These are phyloP conservation scores for Chaetomium sp. DNA, from an alignment of 2,329 filamentous ascomycete genomes.

Conservation along the genomic window DNA sequence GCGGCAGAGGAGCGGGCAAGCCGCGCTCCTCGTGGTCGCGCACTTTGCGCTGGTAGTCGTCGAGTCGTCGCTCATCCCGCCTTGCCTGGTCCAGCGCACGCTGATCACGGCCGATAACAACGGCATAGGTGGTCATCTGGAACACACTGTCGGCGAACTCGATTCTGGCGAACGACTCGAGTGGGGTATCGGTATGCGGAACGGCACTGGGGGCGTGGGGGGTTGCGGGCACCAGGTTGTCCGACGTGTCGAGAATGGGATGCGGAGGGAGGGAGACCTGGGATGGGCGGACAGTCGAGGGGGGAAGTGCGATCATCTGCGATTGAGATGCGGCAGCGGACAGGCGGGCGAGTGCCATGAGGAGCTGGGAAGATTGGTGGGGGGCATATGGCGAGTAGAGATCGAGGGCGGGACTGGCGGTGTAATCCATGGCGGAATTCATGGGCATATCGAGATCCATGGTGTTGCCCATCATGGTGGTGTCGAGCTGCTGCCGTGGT, in stretches of 20 bases:
- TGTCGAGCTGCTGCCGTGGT: slow-evolving; percentile 22
- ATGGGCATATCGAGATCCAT: slow-evolving; percentile 22
- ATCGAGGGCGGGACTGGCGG: slow-evolving; percentile 25
- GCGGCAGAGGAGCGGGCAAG: slow-evolving; percentile 54
- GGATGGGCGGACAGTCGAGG: slow-evolving; percentile 48
- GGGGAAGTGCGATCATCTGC: slow-evolving; percentile 18
- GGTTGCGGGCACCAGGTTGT: slow-evolving; percentile 36
- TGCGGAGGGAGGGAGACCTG: slow-evolving; percentile 49
- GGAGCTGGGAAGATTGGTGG: slow-evolving; percentile 38
- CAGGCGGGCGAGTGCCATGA: slow-evolving; percentile 48
- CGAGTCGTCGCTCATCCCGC: slow-evolving; percentile 52
- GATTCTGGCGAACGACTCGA: slow-evolving; percentile 62
- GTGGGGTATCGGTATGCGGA: slow-evolving; percentile 39
- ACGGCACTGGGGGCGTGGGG: slow-evolving; percentile 42
- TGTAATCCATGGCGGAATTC: slow-evolving; percentile 14
- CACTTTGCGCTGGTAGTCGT: slow-evolving; percentile 48
- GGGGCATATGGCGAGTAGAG: slow-evolving; percentile 22
- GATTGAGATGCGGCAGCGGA: slow-evolving; percentile 24
- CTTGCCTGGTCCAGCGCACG: slow-evolving; percentile 58
- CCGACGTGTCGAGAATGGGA: slow-evolving; percentile 39
- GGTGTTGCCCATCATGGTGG: slow-evolving; percentile 10
- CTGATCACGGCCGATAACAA: slow-evolving; percentile 73
- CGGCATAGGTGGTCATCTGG: slow-evolving; percentile 74
- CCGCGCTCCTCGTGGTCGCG: slow-evolving; percentile 53
- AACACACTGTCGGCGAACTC: slow-evolving; percentile 76